Base-by-base conservation (phyloP, 2,329 filamentous ascomycete species). In the Sporothrix phasma region DNA sequence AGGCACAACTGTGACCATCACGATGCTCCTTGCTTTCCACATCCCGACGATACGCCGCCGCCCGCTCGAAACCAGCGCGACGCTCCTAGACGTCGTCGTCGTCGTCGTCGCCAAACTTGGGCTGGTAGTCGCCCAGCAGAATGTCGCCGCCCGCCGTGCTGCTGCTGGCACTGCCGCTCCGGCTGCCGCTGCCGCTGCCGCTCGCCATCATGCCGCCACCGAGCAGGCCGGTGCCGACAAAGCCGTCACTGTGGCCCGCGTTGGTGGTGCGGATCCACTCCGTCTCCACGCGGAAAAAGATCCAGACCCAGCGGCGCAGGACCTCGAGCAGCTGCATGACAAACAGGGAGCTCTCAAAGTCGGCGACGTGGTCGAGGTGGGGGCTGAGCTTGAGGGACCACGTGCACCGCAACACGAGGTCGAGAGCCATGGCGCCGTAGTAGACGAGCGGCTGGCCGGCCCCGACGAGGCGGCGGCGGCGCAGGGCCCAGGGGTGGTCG, bases 271-370 rank as follows among this genome's bases (percentile, higher is more conserved):
- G 79, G 75, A 90, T 83, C 89, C 89, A 96, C 78, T 99, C 94
- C 24, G 91, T 92, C 79, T 99, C 94, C 46, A 96, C 87, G 10
- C 94, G 84, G 76, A 97, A 90, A 76, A 97, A 97, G 64, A 97
- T 91, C 94, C 94, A 99, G 66, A 97, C 83, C 92, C 93, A 97
- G 64, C 94, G 83, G 56, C 94, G 83, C 53, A 90, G 81, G 19
- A 97, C 89, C 77, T 99, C 94, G 11, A 96, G 79, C 51, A 90
- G 81, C 78, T 97, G 88, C 71, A 97, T 84, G 29, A 93, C 71
- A 73, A 97, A 99, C 51, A 97, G 89, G 7, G 90, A 90, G 63
- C 87, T 87, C 77, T 97, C 94, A 61, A 92, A 84, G 73, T 96
- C 92, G 69, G 89, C 88, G 64, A 96, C 86, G 73, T 89, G 89